A percentile compares a stretch with the other conserved stretches of the same genome.
phyloP scores from a whole-genome alignment of 345 rosid genomes.

The Populus davidiana region DNA sequence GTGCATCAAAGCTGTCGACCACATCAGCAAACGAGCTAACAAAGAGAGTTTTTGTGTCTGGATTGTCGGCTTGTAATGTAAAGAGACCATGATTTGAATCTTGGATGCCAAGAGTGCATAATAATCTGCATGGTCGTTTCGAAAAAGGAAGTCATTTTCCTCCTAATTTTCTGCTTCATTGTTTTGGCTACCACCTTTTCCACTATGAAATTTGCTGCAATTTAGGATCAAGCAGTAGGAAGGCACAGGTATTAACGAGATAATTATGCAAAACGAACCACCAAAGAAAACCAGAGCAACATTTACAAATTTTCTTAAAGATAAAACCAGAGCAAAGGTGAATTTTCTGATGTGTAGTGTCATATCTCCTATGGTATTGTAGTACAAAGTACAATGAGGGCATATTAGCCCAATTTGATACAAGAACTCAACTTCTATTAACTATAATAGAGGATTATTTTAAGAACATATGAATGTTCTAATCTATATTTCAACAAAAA shows the following conservation, averaged over 20 bases:
- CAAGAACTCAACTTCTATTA: neutral
- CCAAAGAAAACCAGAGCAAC: no score
- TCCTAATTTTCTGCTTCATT: neutral
- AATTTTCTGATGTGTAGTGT: neutral
- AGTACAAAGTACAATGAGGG: neutral
- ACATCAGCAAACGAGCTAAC: slow-evolving; percentile 30
- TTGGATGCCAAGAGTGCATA: slow-evolving; percentile 8
- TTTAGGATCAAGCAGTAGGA: neutral
- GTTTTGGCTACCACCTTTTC: no score
- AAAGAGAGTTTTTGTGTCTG: neutral
- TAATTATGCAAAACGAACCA: neutral
- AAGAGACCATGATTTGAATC: slow-evolving; percentile 19
- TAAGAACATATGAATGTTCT: slow-evolving; percentile 20
- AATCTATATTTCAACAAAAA: no score
- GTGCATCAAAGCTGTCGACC: no score
- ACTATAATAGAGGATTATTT: neutral
- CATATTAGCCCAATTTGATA: neutral
- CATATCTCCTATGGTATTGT: neutral
- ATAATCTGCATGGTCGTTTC: neutral
- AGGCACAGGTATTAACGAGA: neutral
- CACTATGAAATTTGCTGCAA: no score
- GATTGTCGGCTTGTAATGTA: slow-evolving; percentile 11
- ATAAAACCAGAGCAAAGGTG: neutral
- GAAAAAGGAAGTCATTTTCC: neutral
- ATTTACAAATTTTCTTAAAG: neutral